Conservation (phyloP, 2,329 filamentous ascomycete species). For the Diaporthe nobilis region DNA sequence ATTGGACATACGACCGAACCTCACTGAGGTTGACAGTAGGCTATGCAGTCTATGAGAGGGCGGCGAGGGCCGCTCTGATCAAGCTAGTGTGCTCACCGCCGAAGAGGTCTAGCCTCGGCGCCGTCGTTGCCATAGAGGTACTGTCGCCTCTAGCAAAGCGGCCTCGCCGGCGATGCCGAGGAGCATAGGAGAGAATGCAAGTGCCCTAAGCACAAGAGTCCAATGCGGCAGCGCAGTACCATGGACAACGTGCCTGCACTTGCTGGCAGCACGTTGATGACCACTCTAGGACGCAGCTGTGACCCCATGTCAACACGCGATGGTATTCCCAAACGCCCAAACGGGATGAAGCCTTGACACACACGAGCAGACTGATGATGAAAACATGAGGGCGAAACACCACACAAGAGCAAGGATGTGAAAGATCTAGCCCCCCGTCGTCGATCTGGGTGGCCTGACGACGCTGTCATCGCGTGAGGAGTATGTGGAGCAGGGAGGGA, state of each 20-base stretch:
- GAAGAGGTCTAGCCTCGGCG: slow-evolving; percentile 1
- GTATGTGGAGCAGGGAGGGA: slow-evolving; percentile 1
- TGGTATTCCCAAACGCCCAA: not conserved
- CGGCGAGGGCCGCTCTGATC: not conserved
- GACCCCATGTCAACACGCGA: not conserved
- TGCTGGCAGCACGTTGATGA: not conserved
- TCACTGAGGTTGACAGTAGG: not conserved
- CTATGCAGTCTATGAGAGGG: too few species aligned
- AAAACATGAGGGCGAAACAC: not conserved
- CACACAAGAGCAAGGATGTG: not conserved
- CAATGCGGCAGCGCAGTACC: not conserved
- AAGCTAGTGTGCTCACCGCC: not conserved
- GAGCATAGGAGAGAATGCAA: not conserved
- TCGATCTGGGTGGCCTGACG: slow-evolving; percentile 28
- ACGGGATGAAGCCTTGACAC: slow-evolving; percentile 2
- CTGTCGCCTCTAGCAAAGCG: not conserved
- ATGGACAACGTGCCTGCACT: not conserved
- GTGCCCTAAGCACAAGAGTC: not conserved
- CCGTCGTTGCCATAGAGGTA: slow-evolving; percentile 3
- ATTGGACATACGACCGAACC: not conserved
- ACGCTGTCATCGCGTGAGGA: slow-evolving; percentile 30
- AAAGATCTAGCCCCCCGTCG: slow-evolving; percentile 20
- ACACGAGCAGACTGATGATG: not conserved
- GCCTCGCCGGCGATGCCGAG: not conserved
- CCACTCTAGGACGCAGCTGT: not conserved